Conservation (phyloP, 805 yeast genomes). For the Pichia heedii region DNA sequence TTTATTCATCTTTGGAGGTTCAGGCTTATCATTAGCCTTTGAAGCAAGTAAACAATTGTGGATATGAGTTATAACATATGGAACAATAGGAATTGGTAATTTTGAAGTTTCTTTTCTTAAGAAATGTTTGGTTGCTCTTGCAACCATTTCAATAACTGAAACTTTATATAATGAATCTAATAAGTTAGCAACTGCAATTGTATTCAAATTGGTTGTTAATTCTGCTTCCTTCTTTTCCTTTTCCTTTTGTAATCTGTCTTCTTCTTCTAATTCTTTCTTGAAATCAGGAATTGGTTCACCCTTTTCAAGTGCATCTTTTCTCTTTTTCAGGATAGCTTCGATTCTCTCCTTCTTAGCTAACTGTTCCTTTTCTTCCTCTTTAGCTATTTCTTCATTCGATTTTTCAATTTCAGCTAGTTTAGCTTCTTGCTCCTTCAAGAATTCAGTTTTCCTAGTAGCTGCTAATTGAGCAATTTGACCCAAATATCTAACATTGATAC, state of each 20-base stretch:
- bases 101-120: conserved; percentile 39
- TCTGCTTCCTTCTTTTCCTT: conserved; percentile 27
- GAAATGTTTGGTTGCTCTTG: conserved; percentile 72
- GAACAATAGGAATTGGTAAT: conserved; percentile 46
- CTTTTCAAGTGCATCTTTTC: conserved; percentile 12
- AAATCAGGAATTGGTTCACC: conserved; percentile 18
- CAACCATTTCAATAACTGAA: conserved; percentile 59
- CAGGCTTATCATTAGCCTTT: conserved; percentile 32
- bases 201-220: conserved; percentile 29
- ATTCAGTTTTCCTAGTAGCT: conserved; percentile 17
- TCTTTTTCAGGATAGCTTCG: conserved; percentile 21
- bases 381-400: conserved; percentile 20
- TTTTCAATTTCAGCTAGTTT: conserved; percentile 27
- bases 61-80: conserved; percentile 57
- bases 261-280: conserved; percentile 21
- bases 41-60: conserved; percentile 63
- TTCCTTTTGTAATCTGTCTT: conserved; percentile 25
- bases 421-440: conserved; percentile 10
- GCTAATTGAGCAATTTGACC: conserved; percentile 45
- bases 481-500: conserved; percentile 84
- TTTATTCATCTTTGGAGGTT: conserved; percentile 36
- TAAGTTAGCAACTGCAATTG: conserved; percentile 34
- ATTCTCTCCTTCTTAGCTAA: conserved; percentile 25
- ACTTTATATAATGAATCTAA: conserved; percentile 40
- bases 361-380: conserved; percentile 19